These are phyloP conservation scores for Emmonsiellopsis sp. DNA, from an alignment of 2,329 filamentous ascomycete species.

Conservation along the genomic window DNA sequence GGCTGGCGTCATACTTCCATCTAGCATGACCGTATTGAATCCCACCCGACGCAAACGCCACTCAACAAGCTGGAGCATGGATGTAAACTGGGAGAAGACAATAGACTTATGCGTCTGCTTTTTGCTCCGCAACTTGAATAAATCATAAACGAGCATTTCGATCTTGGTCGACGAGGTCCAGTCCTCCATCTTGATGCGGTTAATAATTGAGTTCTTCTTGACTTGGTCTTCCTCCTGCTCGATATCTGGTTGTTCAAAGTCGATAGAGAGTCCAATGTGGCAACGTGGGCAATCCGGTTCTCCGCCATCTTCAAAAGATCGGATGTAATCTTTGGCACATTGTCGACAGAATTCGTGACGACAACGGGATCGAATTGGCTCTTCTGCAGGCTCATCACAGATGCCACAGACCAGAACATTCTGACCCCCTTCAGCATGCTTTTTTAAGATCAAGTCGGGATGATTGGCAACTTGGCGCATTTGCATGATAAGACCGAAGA, in stretches of 20 bases:
- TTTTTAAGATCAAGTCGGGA: constrained; percentile 86
- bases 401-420: constrained; percentile 89
- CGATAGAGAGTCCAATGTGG: constrained; percentile 81
- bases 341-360: constrained; percentile 85
- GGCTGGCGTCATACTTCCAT: constrained; percentile 91
- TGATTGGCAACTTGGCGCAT: constrained; percentile 98
- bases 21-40: constrained; percentile 96
- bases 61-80: constrained; percentile 93
- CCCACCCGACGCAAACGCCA: constrained; percentile 95
- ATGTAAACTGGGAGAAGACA: constrained; percentile 95
- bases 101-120: constrained; percentile 94
- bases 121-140: constrained; percentile 84
- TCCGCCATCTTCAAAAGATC: constrained; percentile 58
- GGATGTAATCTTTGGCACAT: constrained; percentile 71
- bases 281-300: constrained; percentile 69
- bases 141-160: constrained; percentile 86
- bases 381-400: constrained; percentile 92
- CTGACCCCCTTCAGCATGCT: constrained; percentile 73
- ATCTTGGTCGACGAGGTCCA: constrained; percentile 99
- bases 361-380: constrained; percentile 84
- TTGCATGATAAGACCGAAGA: constrained; percentile 97
- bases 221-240: constrained; percentile 79
- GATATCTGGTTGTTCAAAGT: constrained; percentile 90
- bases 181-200: constrained; percentile 96
- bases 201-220: constrained; percentile 96